phyloP scores from a whole-genome alignment of 1,284 basidiomycete genomes.

The Austropuccinia psidii region DNA sequence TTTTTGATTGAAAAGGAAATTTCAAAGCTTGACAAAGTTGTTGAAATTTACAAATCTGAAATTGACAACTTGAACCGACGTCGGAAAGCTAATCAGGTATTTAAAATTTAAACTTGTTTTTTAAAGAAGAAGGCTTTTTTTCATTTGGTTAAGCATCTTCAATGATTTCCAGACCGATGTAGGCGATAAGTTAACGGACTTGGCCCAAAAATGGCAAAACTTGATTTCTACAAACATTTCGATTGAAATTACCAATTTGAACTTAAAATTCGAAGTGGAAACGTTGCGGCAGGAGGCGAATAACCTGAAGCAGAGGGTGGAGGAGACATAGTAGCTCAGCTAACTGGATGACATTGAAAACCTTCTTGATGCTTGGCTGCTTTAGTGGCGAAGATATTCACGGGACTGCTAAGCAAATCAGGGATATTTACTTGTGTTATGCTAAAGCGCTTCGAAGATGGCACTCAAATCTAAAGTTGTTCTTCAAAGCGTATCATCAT shows the following conservation, averaged over 20 bases:
- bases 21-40: conserved; percentile 62
- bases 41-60: conserved; percentile 64
- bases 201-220: conserved; percentile 81
- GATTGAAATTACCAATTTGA: conserved; percentile 83
- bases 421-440: too few species aligned
- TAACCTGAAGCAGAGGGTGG: conserved; percentile 8
- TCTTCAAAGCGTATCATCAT: too few species aligned
- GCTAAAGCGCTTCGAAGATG: too few species aligned
- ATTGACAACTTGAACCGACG: conserved; percentile 75
- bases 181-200: conserved; percentile 65
- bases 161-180: conserved; percentile 56
- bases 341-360: too few species aligned
- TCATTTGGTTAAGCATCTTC: not conserved
- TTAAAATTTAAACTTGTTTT: too few species aligned
- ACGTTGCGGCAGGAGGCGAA: conserved; percentile 45
- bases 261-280: conserved; percentile 63
- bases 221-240: conserved; percentile 76
- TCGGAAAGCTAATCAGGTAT: conserved; percentile 72
- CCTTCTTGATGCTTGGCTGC: too few species aligned
- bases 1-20: conserved; percentile 72
- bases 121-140: not conserved
- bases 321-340: too few species aligned
- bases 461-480: too few species aligned
- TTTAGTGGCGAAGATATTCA: too few species aligned
- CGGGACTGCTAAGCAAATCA: too few species aligned